These are phyloP conservation scores for Sporothrix brasiliensis DNA, from an alignment of 2,329 filamentous ascomycete genomes.

Conservation along the genomic window DNA sequence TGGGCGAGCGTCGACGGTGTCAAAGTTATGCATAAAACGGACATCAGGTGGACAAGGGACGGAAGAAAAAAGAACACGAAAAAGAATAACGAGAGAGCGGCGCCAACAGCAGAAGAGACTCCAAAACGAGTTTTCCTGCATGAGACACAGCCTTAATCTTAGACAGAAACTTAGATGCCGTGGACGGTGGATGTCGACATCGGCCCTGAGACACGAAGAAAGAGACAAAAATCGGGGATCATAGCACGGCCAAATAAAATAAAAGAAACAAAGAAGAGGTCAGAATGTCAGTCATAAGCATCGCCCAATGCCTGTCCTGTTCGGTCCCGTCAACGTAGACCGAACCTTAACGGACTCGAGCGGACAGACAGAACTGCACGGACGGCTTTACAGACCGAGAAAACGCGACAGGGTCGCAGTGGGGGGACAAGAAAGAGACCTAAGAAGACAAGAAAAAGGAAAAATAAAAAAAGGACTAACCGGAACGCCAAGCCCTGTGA, in stretches of 20 bases:
- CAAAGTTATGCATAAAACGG: not conserved
- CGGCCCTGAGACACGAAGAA: conserved; percentile 13
- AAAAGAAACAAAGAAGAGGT: not conserved
- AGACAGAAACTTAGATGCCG: conserved; percentile 7
- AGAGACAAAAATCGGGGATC: not conserved
- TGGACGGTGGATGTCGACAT: conserved; percentile 7
- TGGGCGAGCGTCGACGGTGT: not conserved
- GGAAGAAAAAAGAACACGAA: not conserved
- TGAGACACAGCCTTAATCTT: conserved; percentile 20
- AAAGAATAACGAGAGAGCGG: not conserved
- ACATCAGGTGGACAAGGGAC: not conserved
- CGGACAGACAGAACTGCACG: not conserved
- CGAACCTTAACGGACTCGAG: conserved; percentile 9
- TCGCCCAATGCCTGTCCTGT: not conserved
- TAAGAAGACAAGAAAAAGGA: not conserved
- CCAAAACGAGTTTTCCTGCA: conserved; percentile 6
- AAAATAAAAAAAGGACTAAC: not conserved
- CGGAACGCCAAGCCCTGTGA: not conserved
- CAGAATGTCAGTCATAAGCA: not conserved
- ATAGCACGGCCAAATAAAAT: not conserved
- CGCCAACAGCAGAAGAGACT: not conserved
- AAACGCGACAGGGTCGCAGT: not conserved
- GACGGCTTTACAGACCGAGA: conserved; percentile 20
- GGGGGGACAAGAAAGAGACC: not conserved
- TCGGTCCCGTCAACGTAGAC: conserved; percentile 16